Evolutionary conservation across 2,329 filamentous ascomycete species (phyloP), one percentile per base, ranked within the genome.

Genomic region (Thermothelomyces thermophilus): DNA sequence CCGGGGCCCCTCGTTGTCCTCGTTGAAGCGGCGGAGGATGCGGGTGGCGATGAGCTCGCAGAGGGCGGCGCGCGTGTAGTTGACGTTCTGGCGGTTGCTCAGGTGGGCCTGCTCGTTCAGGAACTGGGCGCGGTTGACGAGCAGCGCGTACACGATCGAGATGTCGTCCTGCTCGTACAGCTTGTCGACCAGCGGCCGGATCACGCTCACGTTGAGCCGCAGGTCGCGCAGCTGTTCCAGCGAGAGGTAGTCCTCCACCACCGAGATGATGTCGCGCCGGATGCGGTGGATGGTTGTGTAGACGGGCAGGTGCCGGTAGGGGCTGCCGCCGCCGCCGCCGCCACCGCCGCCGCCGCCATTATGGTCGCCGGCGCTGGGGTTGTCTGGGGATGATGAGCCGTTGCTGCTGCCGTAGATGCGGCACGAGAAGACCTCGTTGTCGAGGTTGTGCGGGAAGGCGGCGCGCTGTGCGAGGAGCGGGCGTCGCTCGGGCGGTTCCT

Each of bases 121-220:
- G 60, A 93, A 93, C 62, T 90, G 85, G 30, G 82, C 80, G 13
- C 87, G 79, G 61, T 94, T 93, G 57, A 93, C 87, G 19, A 94
- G 76, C 53, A 94, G 70, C 64, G 87, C 91, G 65, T 91, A 93
- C 10, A 93, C 86, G 48, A 90, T 82, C 1, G 87, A 91, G 34
- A 90, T 83, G 69, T 93, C 88, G 52, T 87, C 77, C 51, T 83
- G 75, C 60, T 87, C 82, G 63, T 89, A 93, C 8, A 91, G 76
- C 63, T 87, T 85, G 64, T 93, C 86, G n/a, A 93, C 86, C 22
- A 93, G 70, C 1, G 88, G 88, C 51, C 88, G 79, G 17, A 93
- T 83, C 39, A 93, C 83, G 1, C 84, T 77, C 44, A 87, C 78
- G 63, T 93, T 93, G 73, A 93, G 89, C 51, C 87, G 79, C 48